Evolutionary conservation across 2,329 filamentous ascomycete genomes (phyloP).

Genomic region (Penicillium sp.): DNA sequence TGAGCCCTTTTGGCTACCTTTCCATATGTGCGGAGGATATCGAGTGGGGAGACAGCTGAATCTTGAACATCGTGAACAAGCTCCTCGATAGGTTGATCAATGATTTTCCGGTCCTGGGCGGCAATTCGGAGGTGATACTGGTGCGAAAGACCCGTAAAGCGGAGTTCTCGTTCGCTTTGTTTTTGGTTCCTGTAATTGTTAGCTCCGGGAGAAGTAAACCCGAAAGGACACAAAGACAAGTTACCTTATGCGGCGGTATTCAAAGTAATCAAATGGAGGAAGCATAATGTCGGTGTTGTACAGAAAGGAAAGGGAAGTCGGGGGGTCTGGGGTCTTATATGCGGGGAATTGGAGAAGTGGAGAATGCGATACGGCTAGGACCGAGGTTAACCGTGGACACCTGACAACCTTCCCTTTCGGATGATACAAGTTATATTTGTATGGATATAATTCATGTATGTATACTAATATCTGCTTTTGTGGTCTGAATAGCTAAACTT

Average conservation of each 20-base stretch:
- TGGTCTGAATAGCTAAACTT: not conserved
- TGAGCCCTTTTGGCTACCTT: constrained; percentile 84
- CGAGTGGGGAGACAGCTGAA: constrained; percentile 61
- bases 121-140: constrained; percentile 66
- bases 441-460: not conserved
- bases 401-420: not conserved
- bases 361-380: constrained; percentile 14
- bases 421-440: not conserved
- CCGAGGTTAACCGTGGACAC: constrained; percentile 4
- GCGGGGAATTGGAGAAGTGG: constrained; percentile 18
- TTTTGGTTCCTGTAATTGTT: constrained; percentile 64
- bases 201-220: not conserved
- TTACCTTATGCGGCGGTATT: constrained; percentile 70
- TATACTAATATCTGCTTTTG: too few species aligned
- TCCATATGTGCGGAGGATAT: constrained; percentile 80
- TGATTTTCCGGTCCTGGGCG: constrained; percentile 60
- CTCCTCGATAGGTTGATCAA: constrained; percentile 71
- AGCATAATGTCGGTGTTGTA: constrained; percentile 35
- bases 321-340: constrained; percentile 12
- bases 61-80: constrained; percentile 76
- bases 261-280: constrained; percentile 63
- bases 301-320: not conserved
- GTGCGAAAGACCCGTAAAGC: constrained; percentile 64
- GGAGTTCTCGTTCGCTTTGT: constrained; percentile 68
- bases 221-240: constrained; percentile 14